Conservation (phyloP, 176 grass and related monocot species). For the Oryza glaberrima region DNA sequence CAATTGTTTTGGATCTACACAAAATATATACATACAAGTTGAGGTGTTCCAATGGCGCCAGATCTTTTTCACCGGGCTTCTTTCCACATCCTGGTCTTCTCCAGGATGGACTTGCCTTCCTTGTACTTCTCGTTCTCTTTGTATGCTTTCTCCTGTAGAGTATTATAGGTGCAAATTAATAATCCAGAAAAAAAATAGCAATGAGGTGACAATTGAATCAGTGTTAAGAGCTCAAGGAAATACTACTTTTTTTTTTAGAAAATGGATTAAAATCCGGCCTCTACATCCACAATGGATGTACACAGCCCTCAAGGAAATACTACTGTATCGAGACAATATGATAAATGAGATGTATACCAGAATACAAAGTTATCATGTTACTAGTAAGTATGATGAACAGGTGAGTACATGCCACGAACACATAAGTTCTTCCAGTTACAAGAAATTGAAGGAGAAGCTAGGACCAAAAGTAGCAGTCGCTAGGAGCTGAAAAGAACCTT, state of each 20-base stretch:
- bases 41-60: neutral
- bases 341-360: neutral
- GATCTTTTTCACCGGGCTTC: constrained; percentile 35
- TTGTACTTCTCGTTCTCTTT: constrained; percentile 70
- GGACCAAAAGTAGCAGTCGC: neutral
- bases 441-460: too few species aligned
- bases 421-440: neutral
- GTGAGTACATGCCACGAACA: neutral
- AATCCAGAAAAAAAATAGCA: neutral
- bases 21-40: neutral
- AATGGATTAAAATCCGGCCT: too few species aligned
- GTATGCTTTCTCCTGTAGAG: constrained; percentile 70
- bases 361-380: too few species aligned
- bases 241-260: too few species aligned
- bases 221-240: too few species aligned
- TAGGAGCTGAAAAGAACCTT: neutral
- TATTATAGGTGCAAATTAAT: neutral
- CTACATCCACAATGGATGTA: too few species aligned
- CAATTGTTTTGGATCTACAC: too few species aligned
- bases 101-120: constrained; percentile 75
- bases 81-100: constrained; percentile 56
- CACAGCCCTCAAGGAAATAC: neutral
- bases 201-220: neutral
- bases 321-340: neutral
- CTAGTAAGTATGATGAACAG: neutral